Evolutionary conservation across 441 rosid genomes (phyloP), one percentile per base, ranked within the genome.

Genomic region (Corymbia calophylla): DNA sequence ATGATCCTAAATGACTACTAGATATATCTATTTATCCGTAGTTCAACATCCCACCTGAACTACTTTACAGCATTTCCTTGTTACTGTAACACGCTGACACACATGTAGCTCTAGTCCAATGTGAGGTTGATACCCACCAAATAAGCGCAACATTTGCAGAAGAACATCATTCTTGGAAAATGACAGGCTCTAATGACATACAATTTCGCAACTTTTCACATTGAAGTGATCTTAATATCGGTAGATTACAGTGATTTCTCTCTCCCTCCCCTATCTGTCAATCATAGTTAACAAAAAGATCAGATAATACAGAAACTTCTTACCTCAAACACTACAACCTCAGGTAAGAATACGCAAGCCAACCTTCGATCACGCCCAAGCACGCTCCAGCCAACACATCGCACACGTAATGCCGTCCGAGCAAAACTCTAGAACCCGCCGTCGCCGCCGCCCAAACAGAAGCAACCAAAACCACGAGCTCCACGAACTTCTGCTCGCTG

Each of bases 381-480:
- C 90, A 92, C 64, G 95, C 94, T 85, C 99, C 99, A 14, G 94
- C 95, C 89, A 95, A 89, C 13, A 98, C 97, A 86, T 98, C 98
- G 8, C 93, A 70, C 73, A 94, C 92, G 55, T 93, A 96, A 93
- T 97, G 99, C 89, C 99, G 93, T 73, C 99, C 99, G 3, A 97
- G 95, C 47, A 97, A 92, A 93, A 96, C 95, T 94, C 98, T 94
- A n/a, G 99, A 97, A 35, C 90, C 32, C 15, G 98, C 95, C 17
- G 99, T 96, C 49, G 91, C 86, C 80, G 86, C 73, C 18, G 99
- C 99, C 98, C 99, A 98, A 23, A 88, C 88, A 93, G 95, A 93
- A 15, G 94, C 93, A 13, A 35, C 92, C 12, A 89, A 39, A 80
- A 93, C 92, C 68, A 93, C 91, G 9, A 88, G 90, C 87, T 88